A percentile compares a stretch with the other conserved stretches of the same genome.
Evolutionary conservation across 768 basidiomycete genomes (phyloP).

Genomic region (Suillus brevipes): DNA sequence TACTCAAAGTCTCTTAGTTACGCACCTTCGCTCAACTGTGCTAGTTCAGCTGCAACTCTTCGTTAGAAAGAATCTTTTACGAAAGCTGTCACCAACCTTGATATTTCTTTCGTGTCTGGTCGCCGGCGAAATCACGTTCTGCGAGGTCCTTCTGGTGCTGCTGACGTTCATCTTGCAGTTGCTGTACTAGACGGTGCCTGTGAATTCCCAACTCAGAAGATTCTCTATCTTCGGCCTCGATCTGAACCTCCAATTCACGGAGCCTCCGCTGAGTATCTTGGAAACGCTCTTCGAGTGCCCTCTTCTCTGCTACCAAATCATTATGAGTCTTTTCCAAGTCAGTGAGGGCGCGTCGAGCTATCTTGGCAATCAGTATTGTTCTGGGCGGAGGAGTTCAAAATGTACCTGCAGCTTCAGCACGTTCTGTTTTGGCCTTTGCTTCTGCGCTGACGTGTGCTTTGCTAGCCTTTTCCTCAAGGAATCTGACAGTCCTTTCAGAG

Average conservation of each 20-base stretch:
- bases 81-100: slow-evolving; percentile 51
- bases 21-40: slow-evolving; percentile 76
- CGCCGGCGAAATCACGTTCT: slow-evolving; percentile 73
- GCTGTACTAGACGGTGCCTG: slow-evolving; percentile 67
- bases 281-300: slow-evolving; percentile 49
- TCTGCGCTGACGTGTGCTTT: slow-evolving; percentile 62
- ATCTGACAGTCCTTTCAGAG: slow-evolving; percentile 65
- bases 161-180: slow-evolving; percentile 76
- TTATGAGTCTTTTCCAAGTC: slow-evolving; percentile 62
- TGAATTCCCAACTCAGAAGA: slow-evolving; percentile 64
- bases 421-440: slow-evolving; percentile 64
- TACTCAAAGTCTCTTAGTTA: slow-evolving; percentile 4
- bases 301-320: slow-evolving; percentile 51
- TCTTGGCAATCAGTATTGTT: slow-evolving; percentile 12
- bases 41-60: slow-evolving; percentile 58
- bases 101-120: slow-evolving; percentile 85
- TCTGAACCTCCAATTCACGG: slow-evolving; percentile 58
- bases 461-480: slow-evolving; percentile 60
- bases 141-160: slow-evolving; percentile 79
- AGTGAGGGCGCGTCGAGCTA: slow-evolving; percentile 60
- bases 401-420: slow-evolving; percentile 64
- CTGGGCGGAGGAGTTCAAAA: background rate
- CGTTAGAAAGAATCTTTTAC: slow-evolving; percentile 1
- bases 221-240: slow-evolving; percentile 69
- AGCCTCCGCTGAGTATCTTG: slow-evolving; percentile 52